A percentile compares a stretch with the other conserved stretches of the same genome.
Conservation (phyloP, 1,284 basidiomycete species). For the Ceratobasidium sp. region DNA sequence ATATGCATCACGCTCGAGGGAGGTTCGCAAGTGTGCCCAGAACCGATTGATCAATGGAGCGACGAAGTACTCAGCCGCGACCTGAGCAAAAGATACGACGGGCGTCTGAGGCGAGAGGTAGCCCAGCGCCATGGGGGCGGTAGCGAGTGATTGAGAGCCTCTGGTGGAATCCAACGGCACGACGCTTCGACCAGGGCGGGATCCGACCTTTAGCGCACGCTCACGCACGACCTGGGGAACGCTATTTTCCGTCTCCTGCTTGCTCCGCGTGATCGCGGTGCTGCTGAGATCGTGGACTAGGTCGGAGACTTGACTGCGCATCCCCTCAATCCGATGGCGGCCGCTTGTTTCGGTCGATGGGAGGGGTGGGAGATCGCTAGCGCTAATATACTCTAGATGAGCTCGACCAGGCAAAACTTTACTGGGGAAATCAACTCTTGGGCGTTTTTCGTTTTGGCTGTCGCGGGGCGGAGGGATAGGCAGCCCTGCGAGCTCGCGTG, state of each 20-base stretch:
- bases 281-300: slow-evolving; percentile 70
- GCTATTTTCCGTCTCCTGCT: slow-evolving; percentile 60
- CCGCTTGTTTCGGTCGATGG: slow-evolving; percentile 46
- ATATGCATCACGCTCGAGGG: slow-evolving; percentile 77
- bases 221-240: slow-evolving; percentile 73
- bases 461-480: slow-evolving; percentile 58
- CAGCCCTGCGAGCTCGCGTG: slow-evolving; percentile 83
- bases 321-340: background rate
- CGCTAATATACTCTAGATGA: slow-evolving; percentile 72
- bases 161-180: slow-evolving; percentile 48
- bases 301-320: slow-evolving; percentile 57
- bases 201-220: slow-evolving; percentile 74
- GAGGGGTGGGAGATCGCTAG: slow-evolving; percentile 52
- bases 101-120: slow-evolving; percentile 46
- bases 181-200: slow-evolving; percentile 46
- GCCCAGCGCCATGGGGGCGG: background rate
- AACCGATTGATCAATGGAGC: slow-evolving; percentile 90
- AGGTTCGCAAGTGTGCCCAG: slow-evolving; percentile 88
- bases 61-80: slow-evolving; percentile 88
- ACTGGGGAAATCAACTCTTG: slow-evolving; percentile 69
- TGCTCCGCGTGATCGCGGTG: slow-evolving; percentile 66
- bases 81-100: slow-evolving; percentile 66
- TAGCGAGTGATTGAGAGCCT: slow-evolving; percentile 7
- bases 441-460: slow-evolving; percentile 52
- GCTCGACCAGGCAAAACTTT: slow-evolving; percentile 76